phyloP scores from a whole-genome alignment of 495 filamentous ascomycete species.

The Talaromyces trachyspermus region DNA sequence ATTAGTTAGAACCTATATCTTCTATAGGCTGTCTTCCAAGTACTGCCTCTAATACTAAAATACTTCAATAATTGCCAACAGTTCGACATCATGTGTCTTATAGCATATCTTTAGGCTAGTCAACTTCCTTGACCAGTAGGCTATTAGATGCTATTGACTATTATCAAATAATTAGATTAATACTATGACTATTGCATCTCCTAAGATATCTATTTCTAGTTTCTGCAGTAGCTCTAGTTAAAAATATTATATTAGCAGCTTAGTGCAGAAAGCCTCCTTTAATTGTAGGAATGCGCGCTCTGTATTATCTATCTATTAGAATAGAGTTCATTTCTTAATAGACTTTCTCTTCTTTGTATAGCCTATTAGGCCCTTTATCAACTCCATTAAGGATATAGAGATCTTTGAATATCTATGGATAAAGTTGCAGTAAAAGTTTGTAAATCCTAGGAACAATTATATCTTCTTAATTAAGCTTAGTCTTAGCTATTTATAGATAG shows the following conservation, averaged over 20 bases:
- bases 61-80: neutral
- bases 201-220: constrained; percentile 14
- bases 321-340: neutral
- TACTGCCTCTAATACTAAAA: neutral
- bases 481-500: constrained; percentile 13
- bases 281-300: too few relatives aligned
- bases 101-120: neutral
- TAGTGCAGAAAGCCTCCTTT: too few relatives aligned
- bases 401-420: constrained; percentile 19
- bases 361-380: too few relatives aligned
- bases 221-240: too few relatives aligned
- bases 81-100: neutral
- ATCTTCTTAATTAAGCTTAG: constrained; percentile 13
- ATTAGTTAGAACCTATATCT: neutral
- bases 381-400: constrained; percentile 1
- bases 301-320: too few relatives aligned
- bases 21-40: neutral
- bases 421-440: constrained; percentile 24
- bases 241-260: too few relatives aligned
- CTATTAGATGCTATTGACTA: constrained; percentile 7
- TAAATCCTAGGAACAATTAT: constrained; percentile 21
- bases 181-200: constrained; percentile 8
- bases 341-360: constrained; percentile 10
- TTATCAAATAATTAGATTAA: constrained; percentile 9
- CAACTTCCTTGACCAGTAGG: constrained; percentile 6